Percentiles rank a stretch among this genome's conserved stretches.
Evolutionary conservation across 78 protist genomes (phyloP).

Genomic region (Isochrysis galbana): DNA sequence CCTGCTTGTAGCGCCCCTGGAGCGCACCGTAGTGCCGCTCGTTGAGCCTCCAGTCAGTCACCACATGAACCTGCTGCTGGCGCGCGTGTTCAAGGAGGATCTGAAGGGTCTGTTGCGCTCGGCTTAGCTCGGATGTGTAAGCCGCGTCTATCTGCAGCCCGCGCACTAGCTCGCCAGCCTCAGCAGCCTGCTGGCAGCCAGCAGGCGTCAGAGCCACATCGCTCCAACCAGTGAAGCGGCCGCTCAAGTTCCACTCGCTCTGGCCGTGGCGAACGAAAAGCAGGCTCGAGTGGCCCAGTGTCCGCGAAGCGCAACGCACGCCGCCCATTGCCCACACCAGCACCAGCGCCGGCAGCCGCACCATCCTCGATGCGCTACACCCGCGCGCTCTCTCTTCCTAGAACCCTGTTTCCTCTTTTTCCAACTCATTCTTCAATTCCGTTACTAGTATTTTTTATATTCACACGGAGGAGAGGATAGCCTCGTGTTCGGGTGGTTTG

Average conservation of each 20-base stretch:
- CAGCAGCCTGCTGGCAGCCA: conserved; percentile 41
- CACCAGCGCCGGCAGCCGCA: no score
- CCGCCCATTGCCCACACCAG: no score
- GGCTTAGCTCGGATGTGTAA: conserved; percentile 78
- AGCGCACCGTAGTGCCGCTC: conserved; percentile 93
- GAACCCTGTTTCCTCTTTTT: no score
- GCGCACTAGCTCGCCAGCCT: not conserved
- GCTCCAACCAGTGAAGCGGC: conserved; percentile 89
- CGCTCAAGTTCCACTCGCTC: conserved; percentile 77
- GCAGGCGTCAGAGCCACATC: conserved; percentile 80
- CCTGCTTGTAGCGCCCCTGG: not conserved
- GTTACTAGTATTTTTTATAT: no score
- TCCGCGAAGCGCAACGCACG: no score
- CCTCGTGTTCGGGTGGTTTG: no score
- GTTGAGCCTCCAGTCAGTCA: conserved; percentile 77
- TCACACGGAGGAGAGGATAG: no score
- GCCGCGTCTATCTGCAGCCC: conserved; percentile 71
- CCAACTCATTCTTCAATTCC: no score
- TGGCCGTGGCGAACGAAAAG: no score
- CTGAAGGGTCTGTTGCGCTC: conserved; percentile 57
- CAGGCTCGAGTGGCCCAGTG: no score
- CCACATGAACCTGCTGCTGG: conserved; percentile 63
- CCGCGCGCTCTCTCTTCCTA: no score
- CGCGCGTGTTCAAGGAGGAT: conserved; percentile 30
- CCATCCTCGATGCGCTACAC: no score